Evolutionary conservation across 441 rosid species (phyloP), one percentile per base, ranked within the genome.

Genomic region (Mallotus japonicus): DNA sequence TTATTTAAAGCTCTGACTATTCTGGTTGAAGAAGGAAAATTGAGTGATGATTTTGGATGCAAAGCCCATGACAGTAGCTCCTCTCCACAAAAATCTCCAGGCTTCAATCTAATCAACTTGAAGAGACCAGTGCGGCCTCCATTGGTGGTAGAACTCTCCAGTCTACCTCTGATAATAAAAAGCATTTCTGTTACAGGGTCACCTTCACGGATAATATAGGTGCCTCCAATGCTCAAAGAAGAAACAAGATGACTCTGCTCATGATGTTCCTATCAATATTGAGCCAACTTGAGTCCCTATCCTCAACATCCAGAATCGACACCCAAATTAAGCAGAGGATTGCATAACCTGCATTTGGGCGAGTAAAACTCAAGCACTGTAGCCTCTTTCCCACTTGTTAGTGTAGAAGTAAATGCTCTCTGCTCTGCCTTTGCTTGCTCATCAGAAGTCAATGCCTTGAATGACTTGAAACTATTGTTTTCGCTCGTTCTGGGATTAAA

Each of bases 101-200:
- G 92, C 78, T 92, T 86, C 76, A 94, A 73, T 62, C 72, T 84
- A 37, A 86, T 89, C 12, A 90, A 79, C 81, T 94, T 86, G 82
- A 94, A 94, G 90, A 94, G 92, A 79, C 99, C 97, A 8, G 97
- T 88, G 28, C 97, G 86, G 67, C 99, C 99, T 69, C 99, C 97
- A 53, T 94, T 92, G 4, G 97, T 94, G 22, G 97, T 94, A 17
- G 92, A 92, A 80, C 98, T 94, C 78, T 90, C 99, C 47, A 94
- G 85, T 73, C 86, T 86, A 67, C 97, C 99, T 80, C 95, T 81
- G 75, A 92, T 90, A 28, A 92, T 86, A 71, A 92, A 94, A 54
- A 92, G 85, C 97, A 94, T 92, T 78, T 90, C 95, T 1, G 92
- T 83, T 57, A 89, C 91, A 3, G 93, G 89, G 78, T 94, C 99